Evolutionary conservation across 1,284 basidiomycete species (phyloP).

Genomic region (Ceratobasidium sp.): DNA sequence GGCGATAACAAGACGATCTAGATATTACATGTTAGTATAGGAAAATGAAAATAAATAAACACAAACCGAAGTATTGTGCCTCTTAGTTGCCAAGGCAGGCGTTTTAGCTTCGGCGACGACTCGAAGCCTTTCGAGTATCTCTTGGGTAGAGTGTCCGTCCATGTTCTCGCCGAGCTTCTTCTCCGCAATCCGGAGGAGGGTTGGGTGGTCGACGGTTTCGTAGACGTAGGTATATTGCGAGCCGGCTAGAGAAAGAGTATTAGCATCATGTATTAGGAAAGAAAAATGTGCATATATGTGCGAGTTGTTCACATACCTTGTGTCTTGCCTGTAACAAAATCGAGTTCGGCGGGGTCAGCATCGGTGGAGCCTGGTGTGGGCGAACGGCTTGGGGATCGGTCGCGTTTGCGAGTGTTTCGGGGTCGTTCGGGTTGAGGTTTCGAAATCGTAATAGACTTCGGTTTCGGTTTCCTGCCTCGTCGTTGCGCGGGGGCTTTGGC

Average conservation of each 20-base stretch:
- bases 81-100: neutral
- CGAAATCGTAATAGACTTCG: neutral
- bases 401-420: neutral
- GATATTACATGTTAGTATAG: neutral
- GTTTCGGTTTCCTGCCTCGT: neutral
- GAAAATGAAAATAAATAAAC: neutral
- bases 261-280: neutral
- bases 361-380: neutral
- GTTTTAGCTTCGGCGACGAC: neutral
- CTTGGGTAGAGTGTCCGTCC: neutral
- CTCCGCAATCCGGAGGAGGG: conserved; percentile 13
- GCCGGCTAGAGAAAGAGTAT: neutral
- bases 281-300: neutral
- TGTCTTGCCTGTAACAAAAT: neutral
- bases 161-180: neutral
- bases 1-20: neutral
- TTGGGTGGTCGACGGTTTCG: neutral
- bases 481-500: neutral
- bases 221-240: neutral
- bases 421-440: neutral
- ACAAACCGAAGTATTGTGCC: neutral
- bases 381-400: neutral
- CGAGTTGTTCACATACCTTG: neutral
- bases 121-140: conserved; percentile 3
- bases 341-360: neutral